A percentile compares a stretch with the other conserved stretches of the same genome.
Conservation (phyloP, 2,329 filamentous ascomycete genomes). For the Microsporum ferrugineum region DNA sequence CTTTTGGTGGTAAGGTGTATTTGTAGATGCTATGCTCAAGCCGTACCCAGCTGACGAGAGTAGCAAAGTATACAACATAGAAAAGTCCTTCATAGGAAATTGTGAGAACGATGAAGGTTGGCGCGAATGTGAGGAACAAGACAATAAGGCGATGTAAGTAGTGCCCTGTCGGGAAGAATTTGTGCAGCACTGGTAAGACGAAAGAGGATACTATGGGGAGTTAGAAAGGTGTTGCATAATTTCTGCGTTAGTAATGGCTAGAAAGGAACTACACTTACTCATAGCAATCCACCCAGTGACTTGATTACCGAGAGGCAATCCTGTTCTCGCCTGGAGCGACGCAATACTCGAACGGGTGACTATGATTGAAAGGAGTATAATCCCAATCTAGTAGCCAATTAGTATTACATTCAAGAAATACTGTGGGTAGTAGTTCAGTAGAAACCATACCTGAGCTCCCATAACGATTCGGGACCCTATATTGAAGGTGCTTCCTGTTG, state of each 20-base stretch:
- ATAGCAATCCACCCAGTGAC: slow-evolving; percentile 73
- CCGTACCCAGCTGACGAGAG: slow-evolving; percentile 78
- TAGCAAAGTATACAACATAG: slow-evolving; percentile 77
- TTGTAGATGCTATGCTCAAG: slow-evolving; percentile 68
- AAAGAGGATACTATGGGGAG: slow-evolving; percentile 53
- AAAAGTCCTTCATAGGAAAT: slow-evolving; percentile 97
- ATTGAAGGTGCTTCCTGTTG: slow-evolving; percentile 14
- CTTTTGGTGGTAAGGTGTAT: slow-evolving; percentile 19
- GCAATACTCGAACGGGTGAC: slow-evolving; percentile 79
- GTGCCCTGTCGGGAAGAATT: slow-evolving; percentile 66
- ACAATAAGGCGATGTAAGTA: slow-evolving; percentile 83
- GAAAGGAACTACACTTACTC: slow-evolving; percentile 38
- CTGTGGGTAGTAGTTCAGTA: not conserved
- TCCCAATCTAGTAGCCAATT: slow-evolving; percentile 46
- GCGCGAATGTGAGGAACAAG: slow-evolving; percentile 85
- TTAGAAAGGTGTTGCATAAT: slow-evolving; percentile 13
- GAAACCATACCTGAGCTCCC: slow-evolving; percentile 33
- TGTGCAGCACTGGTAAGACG: slow-evolving; percentile 68
- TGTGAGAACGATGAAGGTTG: slow-evolving; percentile 87
- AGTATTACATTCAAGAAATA: slow-evolving; percentile 6
- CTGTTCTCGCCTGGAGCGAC: slow-evolving; percentile 72
- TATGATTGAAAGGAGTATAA: slow-evolving; percentile 68
- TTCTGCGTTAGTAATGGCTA: not conserved
- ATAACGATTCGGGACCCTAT: slow-evolving; percentile 34
- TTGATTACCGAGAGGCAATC: slow-evolving; percentile 78